Base-by-base conservation (phyloP, 2,329 filamentous ascomycete species). In the Simplicillium sp. region DNA sequence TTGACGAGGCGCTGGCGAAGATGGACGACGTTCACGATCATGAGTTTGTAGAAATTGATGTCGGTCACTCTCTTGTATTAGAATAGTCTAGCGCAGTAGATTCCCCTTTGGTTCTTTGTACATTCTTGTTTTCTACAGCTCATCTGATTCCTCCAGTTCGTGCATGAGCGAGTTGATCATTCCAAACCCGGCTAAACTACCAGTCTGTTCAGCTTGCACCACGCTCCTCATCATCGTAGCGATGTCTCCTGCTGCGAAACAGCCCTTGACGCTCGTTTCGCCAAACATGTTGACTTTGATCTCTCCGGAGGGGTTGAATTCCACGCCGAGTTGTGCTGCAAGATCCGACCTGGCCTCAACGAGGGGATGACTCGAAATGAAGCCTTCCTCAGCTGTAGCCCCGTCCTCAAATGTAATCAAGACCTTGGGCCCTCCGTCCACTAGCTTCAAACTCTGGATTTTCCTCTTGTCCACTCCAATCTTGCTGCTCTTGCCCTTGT, bases 241-340 rank as follows among this genome's bases (percentile, higher is more conserved):
- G 39, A 60, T 66, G 53, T 80, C 75, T 0, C 75, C 75, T 1
- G 60, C 70, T 0, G 72, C 73, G 55, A 71, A 76, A 3, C 72
- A 67, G 0, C 75, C 75, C 3, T 56, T 53, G 1, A 74, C 62
- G 40, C 53, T 71, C 3, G 73, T 74, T 51, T 67, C 60, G 33
- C 66, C 60, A 48, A 75, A 71, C 29, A 25, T 25, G 20, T 9
- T 9, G 5, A 25, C 6, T 25, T 25, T 25, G 9, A 9, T 9
- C 20, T 25, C 20, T 25, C 20, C 20, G 9, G 20, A 25, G 9
- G 20, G 20, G 20, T 57, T 54, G n/a, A 59, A 44, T 44, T 70
- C 62, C 4, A 76, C 55, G 8, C 60, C 65, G 17, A 69, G 60
- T 46, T 68, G 67, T 41, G 57, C 56, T 16, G 51, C 64, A 49